phyloP scores from a whole-genome alignment of 768 basidiomycete genomes.

The Russula ochroleuca region DNA sequence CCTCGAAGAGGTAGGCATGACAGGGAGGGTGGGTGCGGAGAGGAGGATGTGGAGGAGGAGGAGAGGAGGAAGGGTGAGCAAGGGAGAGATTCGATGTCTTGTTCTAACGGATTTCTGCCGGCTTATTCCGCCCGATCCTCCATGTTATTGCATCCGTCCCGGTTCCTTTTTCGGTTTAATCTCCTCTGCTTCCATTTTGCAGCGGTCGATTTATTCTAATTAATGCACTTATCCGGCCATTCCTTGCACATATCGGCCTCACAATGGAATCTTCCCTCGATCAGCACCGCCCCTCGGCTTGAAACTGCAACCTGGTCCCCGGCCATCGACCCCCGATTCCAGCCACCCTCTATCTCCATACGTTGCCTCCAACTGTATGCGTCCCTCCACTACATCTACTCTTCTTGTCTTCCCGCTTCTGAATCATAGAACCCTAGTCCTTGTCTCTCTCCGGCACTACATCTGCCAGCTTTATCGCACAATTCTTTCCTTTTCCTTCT shows the following conservation, averaged over 20 bases:
- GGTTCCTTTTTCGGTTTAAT: slow-evolving; percentile 14
- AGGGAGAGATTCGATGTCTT: neutral
- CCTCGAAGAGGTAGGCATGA: slow-evolving; percentile 39
- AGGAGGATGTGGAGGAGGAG: neutral
- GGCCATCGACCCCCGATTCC: neutral
- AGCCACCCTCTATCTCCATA: neutral
- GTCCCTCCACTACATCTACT: neutral
- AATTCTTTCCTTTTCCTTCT: too few relatives aligned
- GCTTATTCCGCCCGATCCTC: slow-evolving; percentile 11
- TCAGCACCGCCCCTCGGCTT: neutral
- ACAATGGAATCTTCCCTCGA: slow-evolving; percentile 15
- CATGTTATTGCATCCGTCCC: slow-evolving; percentile 1
- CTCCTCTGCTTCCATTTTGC: slow-evolving; percentile 13
- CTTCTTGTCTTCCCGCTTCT: neutral
- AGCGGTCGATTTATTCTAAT: neutral
- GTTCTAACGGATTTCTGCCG: slow-evolving; percentile 6
- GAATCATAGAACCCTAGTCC: too few relatives aligned
- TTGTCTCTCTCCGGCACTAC: too few relatives aligned
- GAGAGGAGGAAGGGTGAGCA: neutral
- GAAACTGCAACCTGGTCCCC: too few relatives aligned
- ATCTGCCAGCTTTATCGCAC: too few relatives aligned
- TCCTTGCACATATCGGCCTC: neutral
- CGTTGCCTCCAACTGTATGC: neutral
- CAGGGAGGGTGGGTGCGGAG: neutral
- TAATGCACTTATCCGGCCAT: neutral